Conservation (phyloP, 768 basidiomycete genomes). For the Xanthoconium purpureum region DNA sequence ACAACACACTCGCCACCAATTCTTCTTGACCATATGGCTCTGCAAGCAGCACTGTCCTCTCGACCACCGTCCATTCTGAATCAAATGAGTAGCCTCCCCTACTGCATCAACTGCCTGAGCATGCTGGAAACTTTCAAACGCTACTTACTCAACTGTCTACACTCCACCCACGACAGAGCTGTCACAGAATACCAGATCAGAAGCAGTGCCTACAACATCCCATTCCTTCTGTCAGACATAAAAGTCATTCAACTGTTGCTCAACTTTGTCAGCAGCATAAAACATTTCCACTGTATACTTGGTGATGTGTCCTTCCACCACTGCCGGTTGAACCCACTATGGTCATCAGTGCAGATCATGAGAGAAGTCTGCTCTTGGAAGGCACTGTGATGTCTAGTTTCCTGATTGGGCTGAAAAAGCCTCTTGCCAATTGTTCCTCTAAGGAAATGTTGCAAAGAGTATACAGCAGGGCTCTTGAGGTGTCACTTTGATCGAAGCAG, state of each 20-base stretch:
- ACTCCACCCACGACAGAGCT: background rate
- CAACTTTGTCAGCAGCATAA: background rate
- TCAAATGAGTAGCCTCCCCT: background rate
- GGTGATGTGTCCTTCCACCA: no score
- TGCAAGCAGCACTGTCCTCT: background rate
- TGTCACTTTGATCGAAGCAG: no score
- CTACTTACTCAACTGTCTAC: background rate
- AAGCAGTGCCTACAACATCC: background rate
- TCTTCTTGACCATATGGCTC: background rate
- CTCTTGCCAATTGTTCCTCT: no score
- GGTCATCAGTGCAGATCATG: no score
- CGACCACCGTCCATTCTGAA: no score
- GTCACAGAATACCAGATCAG: background rate
- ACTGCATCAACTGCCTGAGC: background rate
- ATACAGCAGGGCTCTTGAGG: no score
- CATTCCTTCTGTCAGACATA: background rate
- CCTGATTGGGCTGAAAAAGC: no score
- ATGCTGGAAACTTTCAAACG: background rate
- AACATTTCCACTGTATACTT: background rate
- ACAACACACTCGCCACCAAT: background rate
- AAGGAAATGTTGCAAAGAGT: no score
- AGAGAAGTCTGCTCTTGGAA: no score
- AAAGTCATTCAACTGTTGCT: background rate
- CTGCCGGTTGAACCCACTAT: no score
- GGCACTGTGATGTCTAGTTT: no score